Evolutionary conservation across 2,329 filamentous ascomycete species (phyloP).

Genomic region (Aureobasidium sp.): DNA sequence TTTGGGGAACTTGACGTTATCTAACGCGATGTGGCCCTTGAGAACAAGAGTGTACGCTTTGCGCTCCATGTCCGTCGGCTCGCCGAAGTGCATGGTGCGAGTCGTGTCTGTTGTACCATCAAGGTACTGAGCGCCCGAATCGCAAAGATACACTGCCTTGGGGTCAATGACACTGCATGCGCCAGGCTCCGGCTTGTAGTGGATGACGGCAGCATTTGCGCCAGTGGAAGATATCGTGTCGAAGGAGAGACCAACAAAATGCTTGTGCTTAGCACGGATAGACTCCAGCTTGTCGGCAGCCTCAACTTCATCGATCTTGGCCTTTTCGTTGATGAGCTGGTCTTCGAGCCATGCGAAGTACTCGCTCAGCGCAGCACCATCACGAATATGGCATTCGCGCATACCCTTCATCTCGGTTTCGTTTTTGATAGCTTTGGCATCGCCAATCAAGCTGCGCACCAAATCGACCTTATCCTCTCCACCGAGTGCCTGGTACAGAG

Average conservation of each 20-base stretch:
- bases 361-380: conserved; percentile 82
- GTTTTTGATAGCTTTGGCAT: conserved; percentile 94
- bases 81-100: conserved; percentile 83
- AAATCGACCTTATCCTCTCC: conserved; percentile 83
- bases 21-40: conserved; percentile 87
- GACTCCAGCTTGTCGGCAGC: conserved; percentile 87
- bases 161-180: conserved; percentile 80
- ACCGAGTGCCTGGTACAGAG: conserved; percentile 75
- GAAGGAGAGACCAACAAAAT: conserved; percentile 88
- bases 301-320: conserved; percentile 74
- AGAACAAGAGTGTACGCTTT: conserved; percentile 90
- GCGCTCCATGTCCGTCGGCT: conserved; percentile 73
- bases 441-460: conserved; percentile 74
- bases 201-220: conserved; percentile 86
- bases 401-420: conserved; percentile 83
- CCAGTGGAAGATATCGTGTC: conserved; percentile 94
- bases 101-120: conserved; percentile 97
- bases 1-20: conserved; percentile 83
- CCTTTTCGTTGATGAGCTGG: conserved; percentile 67
- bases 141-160: conserved; percentile 82
- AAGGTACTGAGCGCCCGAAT: conserved; percentile 92
- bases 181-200: conserved; percentile 83
- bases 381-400: conserved; percentile 86
- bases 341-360: conserved; percentile 98
- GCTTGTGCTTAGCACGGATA: conserved; percentile 59